Evolutionary conservation across 2,329 filamentous ascomycete genomes (phyloP).

Genomic region (Cladophialophora exuberans): DNA sequence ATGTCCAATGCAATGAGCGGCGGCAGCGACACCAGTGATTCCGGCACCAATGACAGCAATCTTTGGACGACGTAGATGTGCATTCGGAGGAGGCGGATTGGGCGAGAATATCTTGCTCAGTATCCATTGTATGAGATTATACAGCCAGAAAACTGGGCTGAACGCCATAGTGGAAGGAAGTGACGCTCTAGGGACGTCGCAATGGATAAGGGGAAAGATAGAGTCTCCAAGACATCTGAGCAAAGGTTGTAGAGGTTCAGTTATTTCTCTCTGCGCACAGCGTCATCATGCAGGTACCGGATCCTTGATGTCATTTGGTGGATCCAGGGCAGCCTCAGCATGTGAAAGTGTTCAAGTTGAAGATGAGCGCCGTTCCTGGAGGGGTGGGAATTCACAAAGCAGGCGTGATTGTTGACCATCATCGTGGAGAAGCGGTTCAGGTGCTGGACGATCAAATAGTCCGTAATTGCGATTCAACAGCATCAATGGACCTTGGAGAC

Average conservation of each 20-base stretch:
- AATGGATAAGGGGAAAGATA: neutral
- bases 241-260: neutral
- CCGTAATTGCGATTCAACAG: conserved; percentile 18
- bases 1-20: conserved; percentile 81
- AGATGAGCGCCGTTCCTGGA: neutral
- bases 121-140: conserved; percentile 67
- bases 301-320: conserved; percentile 11
- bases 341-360: conserved; percentile 13
- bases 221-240: neutral
- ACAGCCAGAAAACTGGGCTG: conserved; percentile 55
- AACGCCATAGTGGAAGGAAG: conserved; percentile 12
- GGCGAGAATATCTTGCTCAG: conserved; percentile 70
- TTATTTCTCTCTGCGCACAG: neutral
- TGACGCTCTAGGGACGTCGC: neutral
- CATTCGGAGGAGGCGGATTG: conserved; percentile 63
- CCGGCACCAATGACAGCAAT: conserved; percentile 72
- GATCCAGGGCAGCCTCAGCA: conserved; percentile 3
- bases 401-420: neutral
- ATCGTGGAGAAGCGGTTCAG: neutral
- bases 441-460: conserved; percentile 20
- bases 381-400: neutral
- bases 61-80: conserved; percentile 63
- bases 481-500: conserved; percentile 12
- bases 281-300: conserved; percentile 15
- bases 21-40: conserved; percentile 75